These are phyloP conservation scores for Nephelium lappaceum DNA, from an alignment of 345 rosid genomes.

Conservation along the genomic window DNA sequence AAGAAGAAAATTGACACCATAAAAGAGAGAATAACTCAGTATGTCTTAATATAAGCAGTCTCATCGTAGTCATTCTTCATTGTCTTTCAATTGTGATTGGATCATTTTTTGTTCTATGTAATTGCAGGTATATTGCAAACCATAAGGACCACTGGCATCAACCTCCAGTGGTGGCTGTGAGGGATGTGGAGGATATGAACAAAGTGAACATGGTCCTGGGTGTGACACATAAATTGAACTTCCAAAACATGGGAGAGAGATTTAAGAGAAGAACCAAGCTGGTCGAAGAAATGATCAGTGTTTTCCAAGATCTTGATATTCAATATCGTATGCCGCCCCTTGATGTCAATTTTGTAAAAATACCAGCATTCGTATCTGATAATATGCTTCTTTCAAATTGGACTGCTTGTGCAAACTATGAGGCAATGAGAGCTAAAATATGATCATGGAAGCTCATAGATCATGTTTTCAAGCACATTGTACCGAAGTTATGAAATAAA, in stretches of 20 bases:
- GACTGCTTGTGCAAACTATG: conserved; percentile 22
- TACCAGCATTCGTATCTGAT: conserved; percentile 24
- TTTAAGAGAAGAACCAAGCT: conserved; percentile 32
- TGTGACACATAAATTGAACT: conserved; percentile 36
- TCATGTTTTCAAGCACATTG: neutral
- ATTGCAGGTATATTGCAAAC: conserved; percentile 36
- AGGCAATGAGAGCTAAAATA: neutral
- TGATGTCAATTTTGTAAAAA: conserved; percentile 42
- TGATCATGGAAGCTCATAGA: neutral
- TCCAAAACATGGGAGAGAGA: conserved; percentile 36
- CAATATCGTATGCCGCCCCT: conserved; percentile 47
- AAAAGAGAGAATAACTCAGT: conserved; percentile 36
- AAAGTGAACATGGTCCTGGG: conserved; percentile 34
- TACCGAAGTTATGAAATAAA: no score
- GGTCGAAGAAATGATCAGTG: conserved; percentile 40
- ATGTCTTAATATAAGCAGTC: conserved; percentile 2
- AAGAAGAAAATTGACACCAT: conserved; percentile 36
- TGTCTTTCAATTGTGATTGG: neutral
- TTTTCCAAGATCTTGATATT: conserved; percentile 39
- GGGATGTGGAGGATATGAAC: conserved; percentile 57
- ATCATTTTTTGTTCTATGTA: neutral
- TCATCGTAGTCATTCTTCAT: neutral
- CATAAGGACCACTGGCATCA: conserved; percentile 41
- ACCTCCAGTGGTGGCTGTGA: conserved; percentile 23
- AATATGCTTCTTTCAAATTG: conserved; percentile 39